phyloP scores from a whole-genome alignment of 371 early-diverging fungal species.

The Apophysomyces ossiformis region DNA sequence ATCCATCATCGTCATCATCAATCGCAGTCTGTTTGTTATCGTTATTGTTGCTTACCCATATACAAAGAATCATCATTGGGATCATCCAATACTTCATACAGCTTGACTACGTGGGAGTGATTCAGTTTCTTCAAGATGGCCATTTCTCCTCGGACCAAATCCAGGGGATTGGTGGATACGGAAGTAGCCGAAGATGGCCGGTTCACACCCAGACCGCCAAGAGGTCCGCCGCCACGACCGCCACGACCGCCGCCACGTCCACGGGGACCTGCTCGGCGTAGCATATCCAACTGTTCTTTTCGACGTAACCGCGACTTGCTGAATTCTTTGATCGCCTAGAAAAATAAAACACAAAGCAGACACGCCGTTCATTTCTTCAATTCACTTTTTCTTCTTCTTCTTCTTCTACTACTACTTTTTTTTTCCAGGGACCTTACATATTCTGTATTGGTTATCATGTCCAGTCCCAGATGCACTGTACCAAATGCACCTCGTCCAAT shows the following conservation, averaged over 20 bases:
- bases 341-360: not conserved
- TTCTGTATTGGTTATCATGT: conserved; percentile 54
- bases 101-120: conserved; percentile 85
- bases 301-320: conserved; percentile 83
- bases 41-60: conserved; percentile 58
- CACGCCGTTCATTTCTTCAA: not conserved
- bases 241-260: conserved; percentile 21
- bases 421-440: conserved; percentile 51
- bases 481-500: conserved; percentile 93
- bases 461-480: conserved; percentile 80
- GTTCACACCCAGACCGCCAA: conserved; percentile 38
- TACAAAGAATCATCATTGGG: conserved; percentile 78
- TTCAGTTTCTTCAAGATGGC: conserved; percentile 93
- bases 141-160: conserved; percentile 88
- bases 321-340: conserved; percentile 91
- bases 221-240: conserved; percentile 29
- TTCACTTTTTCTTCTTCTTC: not conserved
- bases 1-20: not conserved
- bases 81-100: conserved; percentile 95
- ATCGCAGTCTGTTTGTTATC: not conserved
- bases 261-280: conserved; percentile 41
- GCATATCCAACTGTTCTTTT: conserved; percentile 64
- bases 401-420: not conserved
- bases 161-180: conserved; percentile 66
- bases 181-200: conserved; percentile 13